Conservation (phyloP, 345 rosid species). For the Erucastrum elatum region DNA sequence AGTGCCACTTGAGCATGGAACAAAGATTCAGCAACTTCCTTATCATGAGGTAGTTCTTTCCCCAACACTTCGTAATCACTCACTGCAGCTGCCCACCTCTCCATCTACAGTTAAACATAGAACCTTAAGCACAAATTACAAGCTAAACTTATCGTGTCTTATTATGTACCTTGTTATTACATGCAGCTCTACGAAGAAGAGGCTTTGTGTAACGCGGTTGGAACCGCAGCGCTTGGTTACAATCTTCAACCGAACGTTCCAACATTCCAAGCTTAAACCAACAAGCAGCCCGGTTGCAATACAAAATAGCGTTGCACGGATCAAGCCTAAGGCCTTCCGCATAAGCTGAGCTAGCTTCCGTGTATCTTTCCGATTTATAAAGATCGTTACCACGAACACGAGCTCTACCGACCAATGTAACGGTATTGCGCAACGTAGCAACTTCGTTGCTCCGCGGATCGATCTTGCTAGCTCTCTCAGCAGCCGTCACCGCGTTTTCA, state of each 20-base stretch:
- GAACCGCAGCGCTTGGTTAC: conserved; percentile 69
- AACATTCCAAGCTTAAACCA: conserved; percentile 91
- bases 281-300: conserved; percentile 96
- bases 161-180: conserved; percentile 66
- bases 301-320: conserved; percentile 76
- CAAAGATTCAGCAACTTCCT: conserved; percentile 82
- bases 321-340: conserved; percentile 91
- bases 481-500: conserved; percentile 80
- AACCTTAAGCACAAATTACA: conserved; percentile 16
- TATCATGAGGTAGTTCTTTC: conserved; percentile 79
- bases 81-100: conserved; percentile 87
- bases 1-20: conserved; percentile 92
- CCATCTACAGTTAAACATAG: conserved; percentile 57
- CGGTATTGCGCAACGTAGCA: conserved; percentile 63
- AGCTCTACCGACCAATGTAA: conserved; percentile 78
- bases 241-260: conserved; percentile 88
- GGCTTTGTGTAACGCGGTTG: conserved; percentile 87
- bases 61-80: conserved; percentile 86
- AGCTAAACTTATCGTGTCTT: not conserved
- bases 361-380: conserved; percentile 90
- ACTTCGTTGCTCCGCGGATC: conserved; percentile 80
- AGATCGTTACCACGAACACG: conserved; percentile 95
- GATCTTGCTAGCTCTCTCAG: conserved; percentile 78
- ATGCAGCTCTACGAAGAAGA: conserved; percentile 91
- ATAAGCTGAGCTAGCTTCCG: conserved; percentile 92